Evolutionary conservation across 2,329 filamentous ascomycete species (phyloP), one percentile per base, ranked within the genome.

Genomic region (Aureobasidium pullulans): DNA sequence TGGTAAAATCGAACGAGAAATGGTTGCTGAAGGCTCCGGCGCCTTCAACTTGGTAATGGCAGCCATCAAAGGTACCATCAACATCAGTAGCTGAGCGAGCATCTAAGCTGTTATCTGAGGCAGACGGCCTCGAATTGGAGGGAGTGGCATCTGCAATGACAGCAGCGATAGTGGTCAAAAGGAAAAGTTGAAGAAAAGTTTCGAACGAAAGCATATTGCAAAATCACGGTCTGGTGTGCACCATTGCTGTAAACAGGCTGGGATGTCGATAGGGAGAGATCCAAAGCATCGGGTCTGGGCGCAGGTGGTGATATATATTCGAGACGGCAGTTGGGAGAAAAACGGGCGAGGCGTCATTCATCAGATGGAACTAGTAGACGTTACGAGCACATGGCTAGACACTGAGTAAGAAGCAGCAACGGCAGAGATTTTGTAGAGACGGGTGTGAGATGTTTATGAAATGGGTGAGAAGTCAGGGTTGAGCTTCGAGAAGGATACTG

Each of bases 1-100:
- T 60, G 2, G 60, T 60, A 31, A 64, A 63, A 28, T 61, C 53
- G 37, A 60, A 34, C 6, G 37, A 19, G 36, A 63, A 52, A 23
- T 59, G 48, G 10, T 49, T 49, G 37, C 46, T 61, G 44, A 63
- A 63, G 16, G 52, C 49, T 16, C 62, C 62, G 1, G 39, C 60
- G 37, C 36, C 54, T 42, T 57, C 48, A 6, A 63, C 43, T 16
- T 52, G 47, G 15, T 60, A 60, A 3, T 19, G 6, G n/a, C 58
- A 60, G n/a, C 58, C 58, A 47, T 60, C 42, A 6, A n/a, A 60
- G 19, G 19, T 13, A 3, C 6, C 32, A 6, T 48, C 34, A 13
- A 31, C 42, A n/a, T 9, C 39, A n/a, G 11, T 40, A 39, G 31
- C 23, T 29, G 57, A 53, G 8, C 46, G 40, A 40, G 37, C 16